Base-by-base conservation (phyloP, 2,329 filamentous ascomycete genomes). In the Penicillium sp. region DNA sequence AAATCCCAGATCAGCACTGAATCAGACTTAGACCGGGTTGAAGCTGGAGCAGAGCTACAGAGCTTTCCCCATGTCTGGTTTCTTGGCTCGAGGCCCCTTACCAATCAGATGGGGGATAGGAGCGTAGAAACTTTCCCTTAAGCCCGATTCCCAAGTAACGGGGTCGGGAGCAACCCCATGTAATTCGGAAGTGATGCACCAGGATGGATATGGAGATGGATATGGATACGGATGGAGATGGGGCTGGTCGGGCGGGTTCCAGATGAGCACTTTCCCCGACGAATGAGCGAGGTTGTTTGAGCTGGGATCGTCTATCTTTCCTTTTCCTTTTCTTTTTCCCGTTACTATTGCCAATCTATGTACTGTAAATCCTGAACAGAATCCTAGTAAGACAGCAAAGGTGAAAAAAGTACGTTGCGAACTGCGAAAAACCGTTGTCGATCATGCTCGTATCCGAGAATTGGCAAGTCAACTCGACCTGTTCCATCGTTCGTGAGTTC, bases 341-440 rank as follows among this genome's bases (percentile, higher is more conserved):
- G 12, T 12, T 9, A n/a, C n/a, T n/a, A n/a, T n/a, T n/a, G n/a
- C n/a, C n/a, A n/a, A n/a, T n/a, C n/a, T n/a, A n/a, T n/a, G n/a
- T n/a, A n/a, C n/a, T n/a, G n/a, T n/a, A n/a, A n/a, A n/a, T n/a
- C n/a, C n/a, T n/a, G n/a, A n/a, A n/a, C 24, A 27, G 10, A 27
- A 10, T 27, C 24, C 24, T 6, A 27, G 24, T 10, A 10, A 27
- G 10, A 27, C 5, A 6, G 24, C 5, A 10, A 27, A 27, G 24
- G 10, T 6, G 10, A 27, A 27, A 10, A 27, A 27, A 27, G 10
- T 6, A 27, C 24, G n/a, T n/a, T n/a, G n/a, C n/a, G n/a, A 21
- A 15, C 39, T 62, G 60, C 47, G 53, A 52, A 51, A 57, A 57
- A 56, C 56, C 58, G 60, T 64, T 61, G 58, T 39, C 56, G 61